Base-by-base conservation (phyloP, 2,329 filamentous ascomycete genomes). In the Trichoderma guizhouense region DNA sequence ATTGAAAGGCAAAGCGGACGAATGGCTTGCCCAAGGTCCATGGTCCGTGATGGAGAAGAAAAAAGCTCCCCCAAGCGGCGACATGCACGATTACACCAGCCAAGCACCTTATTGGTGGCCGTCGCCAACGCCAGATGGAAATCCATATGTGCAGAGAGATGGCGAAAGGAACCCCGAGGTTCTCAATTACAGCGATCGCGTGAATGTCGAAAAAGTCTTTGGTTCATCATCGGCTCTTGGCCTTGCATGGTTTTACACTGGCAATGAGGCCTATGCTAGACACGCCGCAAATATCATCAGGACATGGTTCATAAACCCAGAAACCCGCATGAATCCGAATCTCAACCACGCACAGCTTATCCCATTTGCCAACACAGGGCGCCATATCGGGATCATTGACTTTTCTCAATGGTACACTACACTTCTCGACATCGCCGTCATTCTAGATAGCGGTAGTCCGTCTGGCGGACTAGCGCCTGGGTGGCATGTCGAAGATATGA, bases 51-150 rank as follows among this genome's bases (percentile, higher is more conserved):
- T 67, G 69, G 69, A 71, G 15, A 71, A 71, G 62, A 51, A 7
- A 14, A 67, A 71, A 53, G 30, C 53, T 26, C 62, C 69, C 7
- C 62, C 62, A 24, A 67, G 69, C 53, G 69, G 69, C 26, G 62
- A 67, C 28, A 60, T 58, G 61, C 69, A 71, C 28, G 69, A 71
- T 24, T 71, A 71, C 15, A 71, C 69, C 15, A 71, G 69, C 53
- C 69, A 71, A 36, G 69, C 69, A 34, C 69, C 69, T n/a, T 71
- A 71, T 39, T 71, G 69, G 69, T 71, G 62, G 69, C 69, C 69
- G 12, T 71, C 69, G 12, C 53, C 62, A n/a, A 58, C 51, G 15
- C 57, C 62, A 7, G 61, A 61, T 47, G 62, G 63, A 3, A 67
- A 28, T 21, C 69, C 61, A 15, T 71, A 71, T 36, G 69, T 71